Base-by-base conservation (phyloP, 2,329 filamentous ascomycete species). In the Aspergillus latus region DNA sequence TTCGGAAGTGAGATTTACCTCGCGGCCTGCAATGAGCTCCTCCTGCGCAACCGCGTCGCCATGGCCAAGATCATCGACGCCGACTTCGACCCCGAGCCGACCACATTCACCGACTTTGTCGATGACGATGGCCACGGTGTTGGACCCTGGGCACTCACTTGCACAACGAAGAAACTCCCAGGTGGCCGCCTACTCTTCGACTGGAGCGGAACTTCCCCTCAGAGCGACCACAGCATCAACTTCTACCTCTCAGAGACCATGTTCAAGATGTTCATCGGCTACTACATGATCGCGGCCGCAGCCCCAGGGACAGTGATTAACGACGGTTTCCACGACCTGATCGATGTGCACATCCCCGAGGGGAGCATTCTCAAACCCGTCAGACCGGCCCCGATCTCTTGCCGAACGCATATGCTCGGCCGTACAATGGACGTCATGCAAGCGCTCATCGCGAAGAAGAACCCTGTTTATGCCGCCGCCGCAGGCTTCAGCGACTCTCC, bases 261-360 rank as follows among this genome's bases (percentile, higher is more conserved):
- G 76, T 81, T 81, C 68, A 78, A 77, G 52, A 80, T 81, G 74
- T 80, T 80, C 58, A 75, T 81, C 43, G 78, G 76, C 0, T 70
- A 68, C 39, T 80, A 77, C 60, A 68, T 81, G 2, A 72, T 80
- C 16, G 77, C 78, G 1, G 75, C 79, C 1, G 77, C 77, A 37
- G 78, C 78, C 29, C 78, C 78, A 0, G 74, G 78, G 15, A 76
- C 73, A 28, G 73, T 80, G 9, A 78, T 80, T 60, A 81, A 81
- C 58, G 78, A 81, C 55, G 78, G 78, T 10, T 79, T 80, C 65
- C 78, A 81, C 57, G 78, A 81, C 44, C 69, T 80, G 5, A 71
- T 81, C 51, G 77, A 81, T 9, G 73, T 81, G 21, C 59, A 70
- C 34, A 78, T 81, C 28, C 78, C 78, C 2, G 65, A 72, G 9